Evolutionary conservation across 2,329 filamentous ascomycete species (phyloP).

Genomic region (Canariomyces notabilis): DNA sequence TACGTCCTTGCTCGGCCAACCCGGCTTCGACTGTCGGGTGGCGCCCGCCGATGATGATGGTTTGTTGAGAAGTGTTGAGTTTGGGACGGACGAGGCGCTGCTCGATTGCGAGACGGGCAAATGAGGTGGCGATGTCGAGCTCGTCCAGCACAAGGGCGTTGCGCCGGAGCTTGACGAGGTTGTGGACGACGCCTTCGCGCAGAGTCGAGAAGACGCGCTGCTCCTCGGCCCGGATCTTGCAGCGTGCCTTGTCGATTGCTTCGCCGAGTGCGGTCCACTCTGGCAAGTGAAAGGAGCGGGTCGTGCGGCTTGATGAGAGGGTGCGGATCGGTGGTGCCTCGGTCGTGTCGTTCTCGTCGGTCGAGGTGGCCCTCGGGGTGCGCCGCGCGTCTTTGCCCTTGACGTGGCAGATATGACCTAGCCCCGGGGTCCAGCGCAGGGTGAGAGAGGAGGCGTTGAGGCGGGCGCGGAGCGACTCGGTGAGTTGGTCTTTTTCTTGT

Average conservation of each 20-base stretch:
- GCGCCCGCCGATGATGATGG: slow-evolving; percentile 77
- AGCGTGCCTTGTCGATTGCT: slow-evolving; percentile 69
- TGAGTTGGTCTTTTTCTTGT: slow-evolving; percentile 56
- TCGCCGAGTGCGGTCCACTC: slow-evolving; percentile 81
- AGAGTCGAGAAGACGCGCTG: slow-evolving; percentile 70
- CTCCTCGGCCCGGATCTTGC: slow-evolving; percentile 79
- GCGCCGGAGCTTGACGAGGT: slow-evolving; percentile 77
- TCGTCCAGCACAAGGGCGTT: slow-evolving; percentile 92
- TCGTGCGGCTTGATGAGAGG: slow-evolving; percentile 76
- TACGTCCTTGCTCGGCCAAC: slow-evolving; percentile 70
- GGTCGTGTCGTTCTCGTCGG: slow-evolving; percentile 1
- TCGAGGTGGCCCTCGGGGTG: slow-evolving; percentile 15
- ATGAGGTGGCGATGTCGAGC: slow-evolving; percentile 83
- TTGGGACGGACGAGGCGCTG: slow-evolving; percentile 68
- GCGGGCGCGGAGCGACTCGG: slow-evolving; percentile 54
- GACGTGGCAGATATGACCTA: slow-evolving; percentile 88
- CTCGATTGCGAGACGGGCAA: slow-evolving; percentile 72
- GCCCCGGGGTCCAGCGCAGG: slow-evolving; percentile 77
- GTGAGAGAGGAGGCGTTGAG: slow-evolving; percentile 62
- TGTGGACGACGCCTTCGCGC: slow-evolving; percentile 69
- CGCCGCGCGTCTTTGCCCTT: slow-evolving; percentile 67
- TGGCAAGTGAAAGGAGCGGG: slow-evolving; percentile 75
- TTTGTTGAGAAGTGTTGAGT: slow-evolving; percentile 52
- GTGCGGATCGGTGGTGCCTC: slow-evolving; percentile 37
- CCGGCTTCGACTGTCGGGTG: slow-evolving; percentile 90